These are phyloP conservation scores for Kluyveromyces starmeri DNA, from an alignment of 805 yeast genomes.

Conservation along the genomic window DNA sequence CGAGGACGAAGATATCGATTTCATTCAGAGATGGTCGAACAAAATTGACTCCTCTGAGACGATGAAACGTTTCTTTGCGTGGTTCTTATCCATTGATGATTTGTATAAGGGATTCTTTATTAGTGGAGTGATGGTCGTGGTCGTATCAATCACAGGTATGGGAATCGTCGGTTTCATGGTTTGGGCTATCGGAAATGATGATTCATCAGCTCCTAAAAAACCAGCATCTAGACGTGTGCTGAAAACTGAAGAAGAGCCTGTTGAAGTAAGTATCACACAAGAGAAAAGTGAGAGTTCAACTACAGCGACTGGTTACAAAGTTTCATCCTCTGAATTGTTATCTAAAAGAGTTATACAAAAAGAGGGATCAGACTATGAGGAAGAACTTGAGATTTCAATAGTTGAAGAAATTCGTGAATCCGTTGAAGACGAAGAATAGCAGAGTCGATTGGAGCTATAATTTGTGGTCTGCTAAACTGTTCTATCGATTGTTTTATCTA, in stretches of 20 bases:
- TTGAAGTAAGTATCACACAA: too few species aligned
- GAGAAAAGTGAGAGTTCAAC: too few species aligned
- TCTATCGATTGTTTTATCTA: too few species aligned
- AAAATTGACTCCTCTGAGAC: not conserved
- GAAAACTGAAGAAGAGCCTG: too few species aligned
- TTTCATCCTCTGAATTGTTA: slow-evolving; percentile 2
- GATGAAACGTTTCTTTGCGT: slow-evolving; percentile 1
- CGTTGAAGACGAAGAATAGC: too few species aligned
- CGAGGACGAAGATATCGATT: too few species aligned
- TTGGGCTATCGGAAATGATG: not conserved
- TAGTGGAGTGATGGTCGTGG: slow-evolving; percentile 6
- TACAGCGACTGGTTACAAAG: not conserved
- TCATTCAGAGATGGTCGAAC: too few species aligned
- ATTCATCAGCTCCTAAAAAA: not conserved
- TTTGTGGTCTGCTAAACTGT: too few species aligned
- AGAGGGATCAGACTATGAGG: slow-evolving; percentile 6
- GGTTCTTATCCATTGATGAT: slow-evolving; percentile 8
- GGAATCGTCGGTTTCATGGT: slow-evolving; percentile 7
- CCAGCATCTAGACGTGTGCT: not conserved
- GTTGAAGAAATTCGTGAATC: slow-evolving; percentile 4
- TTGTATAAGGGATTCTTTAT: slow-evolving; percentile 8
- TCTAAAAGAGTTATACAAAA: slow-evolving; percentile 8
- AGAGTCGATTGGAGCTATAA: too few species aligned
- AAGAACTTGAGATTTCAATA: slow-evolving; percentile 9
- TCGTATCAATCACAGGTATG: slow-evolving; percentile 6